Evolutionary conservation across 805 yeast genomes (phyloP).

Genomic region (Pichia occidentalis): DNA sequence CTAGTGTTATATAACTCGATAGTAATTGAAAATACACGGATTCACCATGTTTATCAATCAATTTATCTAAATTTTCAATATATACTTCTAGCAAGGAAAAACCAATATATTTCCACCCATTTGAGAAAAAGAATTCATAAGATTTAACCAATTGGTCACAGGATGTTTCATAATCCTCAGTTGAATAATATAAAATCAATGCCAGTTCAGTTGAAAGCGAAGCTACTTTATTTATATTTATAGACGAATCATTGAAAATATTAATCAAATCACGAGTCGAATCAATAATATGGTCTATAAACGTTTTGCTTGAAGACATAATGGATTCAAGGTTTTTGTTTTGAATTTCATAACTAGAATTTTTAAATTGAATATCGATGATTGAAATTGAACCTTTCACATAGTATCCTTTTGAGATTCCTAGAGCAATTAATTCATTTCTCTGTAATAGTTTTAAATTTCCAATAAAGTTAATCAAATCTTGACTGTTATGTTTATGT

Average conservation of each 20-base stretch:
- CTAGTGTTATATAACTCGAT: constrained; percentile 33
- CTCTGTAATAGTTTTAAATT: constrained; percentile 45
- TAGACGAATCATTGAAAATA: constrained; percentile 42
- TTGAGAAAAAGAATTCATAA: constrained; percentile 56
- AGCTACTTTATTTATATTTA: constrained; percentile 61
- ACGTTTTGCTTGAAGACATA: constrained; percentile 31
- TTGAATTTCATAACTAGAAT: constrained; percentile 9
- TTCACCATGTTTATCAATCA: constrained; percentile 19
- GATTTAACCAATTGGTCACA: constrained; percentile 59
- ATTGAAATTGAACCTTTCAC: constrained; percentile 28
- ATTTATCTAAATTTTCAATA: constrained; percentile 56
- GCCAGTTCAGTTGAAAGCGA: constrained; percentile 76
- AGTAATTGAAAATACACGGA: constrained; percentile 27
- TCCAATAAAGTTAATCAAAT: constrained; percentile 29
- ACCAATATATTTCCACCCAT: constrained; percentile 75
- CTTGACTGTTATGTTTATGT: constrained; percentile 18
- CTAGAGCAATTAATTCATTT: constrained; percentile 34
- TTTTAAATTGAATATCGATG: constrained; percentile 5
- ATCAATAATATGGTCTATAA: constrained; percentile 38
- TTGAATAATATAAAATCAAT: constrained; percentile 41
- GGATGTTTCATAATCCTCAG: constrained; percentile 52
- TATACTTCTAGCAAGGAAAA: constrained; percentile 58
- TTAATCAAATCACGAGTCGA: constrained; percentile 52
- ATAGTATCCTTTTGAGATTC: constrained; percentile 23
- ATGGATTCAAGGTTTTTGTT: constrained; percentile 18